Base-by-base conservation (phyloP, 164 flowering plant species). In the Paratinospora sagittata region DNA sequence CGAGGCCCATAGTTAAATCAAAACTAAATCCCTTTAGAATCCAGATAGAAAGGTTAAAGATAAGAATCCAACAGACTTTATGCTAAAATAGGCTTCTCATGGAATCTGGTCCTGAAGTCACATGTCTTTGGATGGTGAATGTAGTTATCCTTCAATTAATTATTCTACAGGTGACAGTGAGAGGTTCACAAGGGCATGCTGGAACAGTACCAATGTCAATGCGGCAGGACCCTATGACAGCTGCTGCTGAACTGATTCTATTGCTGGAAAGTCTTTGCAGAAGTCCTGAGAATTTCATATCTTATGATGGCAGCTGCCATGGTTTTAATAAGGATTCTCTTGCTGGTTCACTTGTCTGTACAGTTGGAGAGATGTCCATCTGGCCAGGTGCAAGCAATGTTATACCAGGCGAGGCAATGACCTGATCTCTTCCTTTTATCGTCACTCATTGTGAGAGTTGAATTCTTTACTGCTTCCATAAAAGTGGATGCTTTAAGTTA, bases 351-450 rank as follows among this genome's bases (percentile, higher is more conserved):
- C 89, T 96, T 75, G 98, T 96, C 26, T 96, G 99, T 72, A 93
- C 98, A 33, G 97, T 96, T 77, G 99, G 98, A 63, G 97, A 96
- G 82, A 96, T 96, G 81, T 90, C 96, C 45, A 76, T 81, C 65
- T 93, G 99, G 99, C 99, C 98, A 47, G 89, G 98, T 81, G 93
- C 99, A 73, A 93, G 98, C 71, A 96, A 96, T 84, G 99, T 96
- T 76, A 93, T 96, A 82, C 98, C 99, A 63, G 98, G 99, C 78
- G 87, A 93, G 94, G 99, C 81, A 90, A 82, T 85, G 65, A 45
- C 55, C 70, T 60, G 26, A 27, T 52, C 67, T 64, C 34, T 58
- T 21, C 68, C 57, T 61, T n/a, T 26, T 37, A 13, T 17, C 30
- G 0, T 13, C 8, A 30, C 67, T 47, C 26, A 36, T n/a, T 49